Evolutionary conservation across 2,329 filamentous ascomycete species (phyloP).

Genomic region (Hymenoscyphus salicellus): DNA sequence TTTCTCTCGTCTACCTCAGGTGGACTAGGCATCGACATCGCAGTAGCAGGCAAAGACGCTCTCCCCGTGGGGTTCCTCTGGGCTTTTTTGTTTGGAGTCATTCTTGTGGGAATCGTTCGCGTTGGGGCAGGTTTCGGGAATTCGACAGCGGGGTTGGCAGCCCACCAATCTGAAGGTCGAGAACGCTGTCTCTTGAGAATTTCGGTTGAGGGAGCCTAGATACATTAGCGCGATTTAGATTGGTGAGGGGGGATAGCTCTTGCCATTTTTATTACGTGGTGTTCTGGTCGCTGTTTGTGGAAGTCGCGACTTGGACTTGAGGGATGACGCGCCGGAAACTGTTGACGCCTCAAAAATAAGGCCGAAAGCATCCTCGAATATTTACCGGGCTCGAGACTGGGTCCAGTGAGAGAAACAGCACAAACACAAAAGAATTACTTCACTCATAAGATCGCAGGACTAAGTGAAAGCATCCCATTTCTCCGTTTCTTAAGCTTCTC

Average conservation of each 20-base stretch:
- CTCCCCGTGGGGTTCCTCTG: not conserved
- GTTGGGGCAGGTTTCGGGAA: not conserved
- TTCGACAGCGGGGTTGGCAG: constrained; percentile 6
- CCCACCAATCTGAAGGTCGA: constrained; percentile 19
- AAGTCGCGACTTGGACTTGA: not conserved
- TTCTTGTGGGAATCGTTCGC: not conserved
- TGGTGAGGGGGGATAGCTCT: not conserved
- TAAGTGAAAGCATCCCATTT: too few species aligned
- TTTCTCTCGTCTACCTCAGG: not conserved
- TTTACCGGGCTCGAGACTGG: too few species aligned
- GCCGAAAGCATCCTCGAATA: not conserved
- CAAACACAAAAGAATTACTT: too few species aligned
- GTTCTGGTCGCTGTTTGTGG: not conserved
- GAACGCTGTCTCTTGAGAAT: constrained; percentile 16
- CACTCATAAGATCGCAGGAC: too few species aligned
- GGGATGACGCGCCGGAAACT: not conserved
- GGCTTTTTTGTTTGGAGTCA: not conserved
- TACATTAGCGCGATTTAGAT: not conserved
- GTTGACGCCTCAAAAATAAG: not conserved
- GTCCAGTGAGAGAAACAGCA: too few species aligned
- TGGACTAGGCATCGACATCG: not conserved
- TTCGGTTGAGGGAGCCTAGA: not conserved
- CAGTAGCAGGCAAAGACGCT: not conserved
- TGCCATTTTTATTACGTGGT: not conserved
- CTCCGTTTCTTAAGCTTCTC: too few species aligned